Evolutionary conservation across 2,329 filamentous ascomycete genomes (phyloP), one percentile per base, ranked within the genome.

Genomic region (Blastomyces silverae): DNA sequence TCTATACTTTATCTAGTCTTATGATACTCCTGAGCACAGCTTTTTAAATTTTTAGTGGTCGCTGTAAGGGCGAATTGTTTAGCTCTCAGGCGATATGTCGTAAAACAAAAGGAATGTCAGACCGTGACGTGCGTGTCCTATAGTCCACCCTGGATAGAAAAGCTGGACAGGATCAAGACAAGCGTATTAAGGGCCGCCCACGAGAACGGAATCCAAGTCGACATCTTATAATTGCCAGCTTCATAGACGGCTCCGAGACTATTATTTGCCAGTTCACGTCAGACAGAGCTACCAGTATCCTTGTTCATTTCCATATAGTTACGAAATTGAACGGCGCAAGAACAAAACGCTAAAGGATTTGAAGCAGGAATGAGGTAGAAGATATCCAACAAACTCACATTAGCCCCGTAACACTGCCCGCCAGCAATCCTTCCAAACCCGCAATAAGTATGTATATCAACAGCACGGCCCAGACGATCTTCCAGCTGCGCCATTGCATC

Each of bases 151-250:
- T 95, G 91, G 62, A 96, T 92, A n/a, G 91, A 90, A 75, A 96
- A 96, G 3, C 91, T 94, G 5, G 91, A 94, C 67, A 96, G 81
- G 61, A 96, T 86, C 57, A 97, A 80, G 39, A 95, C 84, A 58
- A 96, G 76, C 11, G 93, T 87, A 74, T 91, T 96, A 75, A 93
- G 89, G 73, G 90, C 83, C 0, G 87, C 90, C 92, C 92, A 96
- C 28, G 92, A 84, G 72, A 94, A 89, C 0, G 92, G 92, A 62
- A 96, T 90, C 92, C 92, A 96, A 0, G 92, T 96, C 57, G 91
- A 93, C 91, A 96, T 94, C 71, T 87, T 83, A 74, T 93, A 96
- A 76, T 89, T 91, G 55, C 91, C 92, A 2, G 89, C 85, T 70
- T 87, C 85, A 73, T 96, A 96, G 46, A 93, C 85, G 10, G 88